phyloP scores from a whole-genome alignment of 1,284 basidiomycete species.

The Trichosporon ovoides region DNA sequence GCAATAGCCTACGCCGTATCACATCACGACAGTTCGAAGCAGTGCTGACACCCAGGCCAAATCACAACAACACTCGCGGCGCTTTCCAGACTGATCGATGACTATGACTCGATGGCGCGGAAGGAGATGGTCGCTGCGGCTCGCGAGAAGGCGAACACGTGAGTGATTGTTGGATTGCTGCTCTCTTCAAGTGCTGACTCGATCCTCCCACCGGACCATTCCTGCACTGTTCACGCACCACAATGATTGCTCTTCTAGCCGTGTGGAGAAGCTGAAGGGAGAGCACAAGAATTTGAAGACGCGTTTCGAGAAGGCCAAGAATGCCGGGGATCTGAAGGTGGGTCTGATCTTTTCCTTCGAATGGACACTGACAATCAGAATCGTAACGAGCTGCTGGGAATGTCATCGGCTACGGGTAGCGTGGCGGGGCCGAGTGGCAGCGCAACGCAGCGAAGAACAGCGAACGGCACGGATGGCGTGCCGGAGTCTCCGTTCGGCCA shows the following conservation, averaged over 20 bases:
- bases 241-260: too few relatives aligned
- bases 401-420: slow-evolving; percentile 25
- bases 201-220: too few relatives aligned
- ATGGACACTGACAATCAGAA: neutral
- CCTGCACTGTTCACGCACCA: too few relatives aligned
- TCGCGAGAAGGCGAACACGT: slow-evolving; percentile 90
- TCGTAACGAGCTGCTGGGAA: slow-evolving; percentile 12
- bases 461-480: slow-evolving; percentile 53
- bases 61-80: slow-evolving; percentile 89
- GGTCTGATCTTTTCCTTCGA: neutral
- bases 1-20: too few relatives aligned
- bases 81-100: slow-evolving; percentile 84
- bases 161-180: too few relatives aligned
- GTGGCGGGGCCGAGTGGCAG: slow-evolving; percentile 45
- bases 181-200: too few relatives aligned
- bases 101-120: slow-evolving; percentile 92
- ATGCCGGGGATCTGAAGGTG: slow-evolving; percentile 41
- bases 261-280: slow-evolving; percentile 50
- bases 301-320: slow-evolving; percentile 50
- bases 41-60: too few relatives aligned
- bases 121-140: slow-evolving; percentile 90
- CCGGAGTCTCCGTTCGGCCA: slow-evolving; percentile 45
- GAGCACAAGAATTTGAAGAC: slow-evolving; percentile 50
- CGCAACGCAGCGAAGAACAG: slow-evolving; percentile 22
- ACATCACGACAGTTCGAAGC: too few relatives aligned